A percentile compares a stretch with the other conserved stretches of the same genome.
These are phyloP conservation scores for Wickerhamomyces chaumierensis DNA, from an alignment of 805 yeast species.

Conservation along the genomic window DNA sequence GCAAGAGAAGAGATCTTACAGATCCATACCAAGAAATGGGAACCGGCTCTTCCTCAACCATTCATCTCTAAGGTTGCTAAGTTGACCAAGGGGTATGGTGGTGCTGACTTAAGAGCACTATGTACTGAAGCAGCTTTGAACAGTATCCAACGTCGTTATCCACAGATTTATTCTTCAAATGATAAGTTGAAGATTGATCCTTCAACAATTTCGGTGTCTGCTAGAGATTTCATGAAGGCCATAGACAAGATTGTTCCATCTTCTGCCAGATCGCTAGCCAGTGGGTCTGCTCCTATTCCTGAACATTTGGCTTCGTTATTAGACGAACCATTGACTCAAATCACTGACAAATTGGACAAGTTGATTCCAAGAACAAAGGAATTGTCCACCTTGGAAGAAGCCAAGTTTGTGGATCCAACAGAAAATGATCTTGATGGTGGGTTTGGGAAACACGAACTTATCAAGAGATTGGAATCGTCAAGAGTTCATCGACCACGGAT, in stretches of 20 bases:
- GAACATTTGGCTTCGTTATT: conserved; percentile 56
- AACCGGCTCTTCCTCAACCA: conserved; percentile 47
- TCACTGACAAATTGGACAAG: conserved; percentile 37
- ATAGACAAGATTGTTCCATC: conserved; percentile 85
- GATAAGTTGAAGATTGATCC: conserved; percentile 72
- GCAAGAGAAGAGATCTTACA: conserved; percentile 71
- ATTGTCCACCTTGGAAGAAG: conserved; percentile 54
- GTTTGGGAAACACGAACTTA: conserved; percentile 55
- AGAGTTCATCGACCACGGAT: conserved; percentile 77
- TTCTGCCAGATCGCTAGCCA: conserved; percentile 73
- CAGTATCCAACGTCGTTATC: conserved; percentile 84
- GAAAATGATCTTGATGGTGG: conserved; percentile 51
- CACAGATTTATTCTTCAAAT: conserved; percentile 75
- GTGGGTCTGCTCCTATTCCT: conserved; percentile 71
- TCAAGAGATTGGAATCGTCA: conserved; percentile 36
- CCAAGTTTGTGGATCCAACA: conserved; percentile 48
- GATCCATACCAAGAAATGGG: conserved; percentile 88
- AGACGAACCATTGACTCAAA: conserved; percentile 32
- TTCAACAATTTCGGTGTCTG: conserved; percentile 53
- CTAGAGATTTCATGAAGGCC: conserved; percentile 80
- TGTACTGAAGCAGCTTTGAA: conserved; percentile 94
- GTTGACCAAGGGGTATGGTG: conserved; percentile 92
- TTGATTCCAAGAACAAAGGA: conserved; percentile 52
- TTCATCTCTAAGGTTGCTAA: conserved; percentile 62
- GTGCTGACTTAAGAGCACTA: conserved; percentile 89